Conservation (phyloP, 2,329 filamentous ascomycete species). For the Calonectria naviculata region DNA sequence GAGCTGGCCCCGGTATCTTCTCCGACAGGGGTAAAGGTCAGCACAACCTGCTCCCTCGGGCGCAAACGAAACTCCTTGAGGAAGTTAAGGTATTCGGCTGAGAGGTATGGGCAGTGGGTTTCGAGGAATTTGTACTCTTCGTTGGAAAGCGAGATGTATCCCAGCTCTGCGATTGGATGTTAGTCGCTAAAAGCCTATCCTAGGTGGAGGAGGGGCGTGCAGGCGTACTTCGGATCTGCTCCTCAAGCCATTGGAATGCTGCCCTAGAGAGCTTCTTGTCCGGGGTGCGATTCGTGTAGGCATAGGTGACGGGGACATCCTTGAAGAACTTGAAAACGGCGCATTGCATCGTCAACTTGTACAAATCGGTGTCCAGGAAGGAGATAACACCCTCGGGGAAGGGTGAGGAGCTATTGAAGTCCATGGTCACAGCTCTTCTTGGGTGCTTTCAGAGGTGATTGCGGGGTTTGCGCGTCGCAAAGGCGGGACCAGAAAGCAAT, state of each 20-base stretch:
- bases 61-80: constrained; percentile 84
- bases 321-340: constrained; percentile 94
- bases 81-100: constrained; percentile 80
- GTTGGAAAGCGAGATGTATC: constrained; percentile 79
- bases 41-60: constrained; percentile 81
- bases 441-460: neutral
- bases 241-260: constrained; percentile 86
- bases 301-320: constrained; percentile 84
- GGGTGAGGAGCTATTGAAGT: constrained; percentile 73
- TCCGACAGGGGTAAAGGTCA: constrained; percentile 71
- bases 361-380: constrained; percentile 85
- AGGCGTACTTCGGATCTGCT: constrained; percentile 81
- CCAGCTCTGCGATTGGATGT: constrained; percentile 71
- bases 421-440: constrained; percentile 57
- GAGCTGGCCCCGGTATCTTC: constrained; percentile 71
- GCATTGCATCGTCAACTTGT: constrained; percentile 99
- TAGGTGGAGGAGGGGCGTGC: neutral
- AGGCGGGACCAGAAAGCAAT: neutral
- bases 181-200: constrained; percentile 30
- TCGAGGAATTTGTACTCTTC: constrained; percentile 86
- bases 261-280: constrained; percentile 89
- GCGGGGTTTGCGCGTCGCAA: neutral
- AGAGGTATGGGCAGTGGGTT: constrained; percentile 84
- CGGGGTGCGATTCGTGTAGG: constrained; percentile 94
- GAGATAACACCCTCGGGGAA: constrained; percentile 83